Base-by-base conservation (phyloP, 257 asterid species). In the Jasminum sambac region DNA sequence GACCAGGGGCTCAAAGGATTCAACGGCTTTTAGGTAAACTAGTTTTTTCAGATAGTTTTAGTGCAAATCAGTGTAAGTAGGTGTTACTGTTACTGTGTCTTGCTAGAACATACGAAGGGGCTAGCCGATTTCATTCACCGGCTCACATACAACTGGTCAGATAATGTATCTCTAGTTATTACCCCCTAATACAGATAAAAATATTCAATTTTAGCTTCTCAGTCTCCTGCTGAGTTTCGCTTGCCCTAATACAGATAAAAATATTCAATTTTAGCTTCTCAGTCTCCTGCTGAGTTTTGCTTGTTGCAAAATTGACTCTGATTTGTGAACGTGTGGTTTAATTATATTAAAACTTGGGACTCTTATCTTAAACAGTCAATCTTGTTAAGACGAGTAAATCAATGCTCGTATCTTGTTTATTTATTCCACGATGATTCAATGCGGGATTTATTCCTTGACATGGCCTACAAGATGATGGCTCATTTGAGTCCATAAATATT, bases 1-100 rank as follows among this genome's bases (percentile, higher is more conserved):
- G 98, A 7, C 86, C 82, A 0, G 96, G 98, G 30, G 95, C 96
- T 13, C 72, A 77, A 26, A 82, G 96, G 85, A 88, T 95, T 68
- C 81, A 72, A 66, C 78, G 85, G 8, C 96, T 95, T 44, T 11
- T 95, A 42, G 87, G 77, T 52, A 77, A 69, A 16, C 14, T 91
- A 68, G 72, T 83, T 57, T 74, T 64, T 30, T 76, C 88, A 1
- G 62, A 81, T 4, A 70, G 76, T 38, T 70, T 75, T 57, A 75
- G 78, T 3, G 71, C 67, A 26, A 77, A 78, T 10, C 97, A 88
- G 58, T 95, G 99, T 77, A 82, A 65, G 44, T 95, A 88, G 81
- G 70, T 52, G 16, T 69, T 70, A 52, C 25, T 41, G 23, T 10
- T 69, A 66, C 64, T 23, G 55, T 55, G 75, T 78, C 70, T 23